phyloP scores from a whole-genome alignment of 1,284 basidiomycete genomes.

The Tilletia walkeri region DNA sequence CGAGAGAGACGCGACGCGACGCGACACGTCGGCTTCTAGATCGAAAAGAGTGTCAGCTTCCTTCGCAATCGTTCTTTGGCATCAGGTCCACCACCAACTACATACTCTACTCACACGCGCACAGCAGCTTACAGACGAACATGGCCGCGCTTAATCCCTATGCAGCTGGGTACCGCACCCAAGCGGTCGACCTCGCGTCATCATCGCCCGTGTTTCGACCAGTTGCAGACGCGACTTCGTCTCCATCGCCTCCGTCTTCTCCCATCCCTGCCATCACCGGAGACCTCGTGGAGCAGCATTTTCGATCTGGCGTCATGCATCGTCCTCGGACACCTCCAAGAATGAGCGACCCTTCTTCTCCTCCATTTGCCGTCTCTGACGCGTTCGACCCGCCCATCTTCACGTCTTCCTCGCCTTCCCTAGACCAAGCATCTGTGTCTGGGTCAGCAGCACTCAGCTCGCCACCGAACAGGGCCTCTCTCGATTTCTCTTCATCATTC shows the following conservation, averaged over 20 bases:
- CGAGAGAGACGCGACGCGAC: no score
- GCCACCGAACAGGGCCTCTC: neutral
- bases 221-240: neutral
- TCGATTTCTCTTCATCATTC: neutral
- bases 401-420: conserved; percentile 7
- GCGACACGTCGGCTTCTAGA: no score
- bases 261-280: neutral
- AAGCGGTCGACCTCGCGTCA: neutral
- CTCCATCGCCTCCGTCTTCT: neutral
- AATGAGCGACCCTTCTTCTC: neutral
- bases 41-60: no score
- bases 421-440: neutral
- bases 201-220: neutral
- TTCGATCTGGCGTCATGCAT: no score
- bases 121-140: no score
- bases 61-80: no score
- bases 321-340: no score
- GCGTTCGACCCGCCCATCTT: conserved; percentile 10
- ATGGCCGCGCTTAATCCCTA: neutral
- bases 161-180: conserved; percentile 3
- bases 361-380: neutral
- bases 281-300: no score
- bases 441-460: neutral
- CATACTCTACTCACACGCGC: no score
- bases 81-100: no score